Evolutionary conservation across 1,284 basidiomycete species (phyloP).

Genomic region (Ustilago xerochloae): DNA sequence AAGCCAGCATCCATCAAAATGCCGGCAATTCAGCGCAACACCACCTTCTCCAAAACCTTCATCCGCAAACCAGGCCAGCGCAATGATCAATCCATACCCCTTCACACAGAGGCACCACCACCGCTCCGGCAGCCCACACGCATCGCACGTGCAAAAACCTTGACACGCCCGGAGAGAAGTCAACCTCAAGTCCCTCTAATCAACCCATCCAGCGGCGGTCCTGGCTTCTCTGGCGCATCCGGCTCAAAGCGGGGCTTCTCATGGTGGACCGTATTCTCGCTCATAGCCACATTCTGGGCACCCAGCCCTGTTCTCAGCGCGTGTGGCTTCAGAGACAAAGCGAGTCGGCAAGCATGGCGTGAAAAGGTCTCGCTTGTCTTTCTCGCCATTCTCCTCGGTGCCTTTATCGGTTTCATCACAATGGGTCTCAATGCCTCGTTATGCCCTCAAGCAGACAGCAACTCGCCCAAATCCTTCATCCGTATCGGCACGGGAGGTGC

Average conservation of each 20-base stretch:
- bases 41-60: slow-evolving; percentile 61
- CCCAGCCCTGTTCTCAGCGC: slow-evolving; percentile 68
- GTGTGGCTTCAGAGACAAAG: slow-evolving; percentile 52
- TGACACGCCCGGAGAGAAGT: slow-evolving; percentile 81
- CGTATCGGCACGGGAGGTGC: slow-evolving; percentile 42
- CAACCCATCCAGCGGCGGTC: slow-evolving; percentile 74
- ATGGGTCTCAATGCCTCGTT: slow-evolving; percentile 93
- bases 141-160: slow-evolving; percentile 70
- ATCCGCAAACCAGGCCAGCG: slow-evolving; percentile 57
- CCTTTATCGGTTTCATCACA: slow-evolving; percentile 86
- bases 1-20: no score
- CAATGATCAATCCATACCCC: slow-evolving; percentile 56
- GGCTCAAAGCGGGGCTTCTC: slow-evolving; percentile 20
- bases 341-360: slow-evolving; percentile 65
- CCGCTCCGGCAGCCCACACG: slow-evolving; percentile 64
- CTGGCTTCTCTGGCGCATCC: slow-evolving; percentile 36
- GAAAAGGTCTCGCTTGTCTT: slow-evolving; percentile 65
- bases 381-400: slow-evolving; percentile 74
- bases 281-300: slow-evolving; percentile 63
- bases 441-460: slow-evolving; percentile 76
- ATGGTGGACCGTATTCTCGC: slow-evolving; percentile 56
- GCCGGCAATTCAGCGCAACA: slow-evolving; percentile 43
- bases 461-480: slow-evolving; percentile 44
- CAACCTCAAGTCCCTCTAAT: slow-evolving; percentile 74
- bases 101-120: slow-evolving; percentile 62